Base-by-base conservation (phyloP, 441 rosid species). In the Capsella rubella region DNA sequence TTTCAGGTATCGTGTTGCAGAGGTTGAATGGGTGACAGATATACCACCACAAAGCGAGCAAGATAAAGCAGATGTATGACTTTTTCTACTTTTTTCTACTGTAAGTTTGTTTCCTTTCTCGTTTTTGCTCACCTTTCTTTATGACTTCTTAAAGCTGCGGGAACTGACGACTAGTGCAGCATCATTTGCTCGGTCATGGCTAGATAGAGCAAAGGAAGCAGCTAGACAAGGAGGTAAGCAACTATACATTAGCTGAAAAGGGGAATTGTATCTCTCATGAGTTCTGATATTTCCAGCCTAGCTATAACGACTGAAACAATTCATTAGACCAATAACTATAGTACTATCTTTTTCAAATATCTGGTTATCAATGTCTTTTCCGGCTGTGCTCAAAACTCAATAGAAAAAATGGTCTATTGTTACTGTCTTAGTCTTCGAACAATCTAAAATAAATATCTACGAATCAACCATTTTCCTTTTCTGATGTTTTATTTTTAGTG, bases 21-120 rank as follows among this genome's bases (percentile, higher is more conserved):
- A 91, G 81, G 92, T 91, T 80, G 94, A 90, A 81, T 95, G 99
- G 98, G 80, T 93, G 43, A 86, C 81, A 60, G 99, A 95, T 82
- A 74, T 55, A 72, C 76, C 84, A 62, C 91, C 90, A 49, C 78
- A 74, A 75, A 81, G 71, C 29, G 79, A 80, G 3, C 79, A 76
- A 76, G 89, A 78, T 14, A 84, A 77, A 82, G 80, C 79, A n/a
- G 81, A 85, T 43, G 99, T 93, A 84, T 78, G 90, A 54, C 67
- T 64, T 52, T 56, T 39, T 57, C 32, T 52, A 14, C 32, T 12
- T 27, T 51, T 51, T 51, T 8, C 13, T 58, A 15, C 10, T 29
- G 47, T 8, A 25, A 53, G 31, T 74, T 37, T 42, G 10, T 21
- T 31, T 67, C 59, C 53, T 12, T 42, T 46, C 58, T 64, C 31